Evolutionary conservation across 805 yeast genomes (phyloP).

Genomic region (Suhomyces kilbournensis): DNA sequence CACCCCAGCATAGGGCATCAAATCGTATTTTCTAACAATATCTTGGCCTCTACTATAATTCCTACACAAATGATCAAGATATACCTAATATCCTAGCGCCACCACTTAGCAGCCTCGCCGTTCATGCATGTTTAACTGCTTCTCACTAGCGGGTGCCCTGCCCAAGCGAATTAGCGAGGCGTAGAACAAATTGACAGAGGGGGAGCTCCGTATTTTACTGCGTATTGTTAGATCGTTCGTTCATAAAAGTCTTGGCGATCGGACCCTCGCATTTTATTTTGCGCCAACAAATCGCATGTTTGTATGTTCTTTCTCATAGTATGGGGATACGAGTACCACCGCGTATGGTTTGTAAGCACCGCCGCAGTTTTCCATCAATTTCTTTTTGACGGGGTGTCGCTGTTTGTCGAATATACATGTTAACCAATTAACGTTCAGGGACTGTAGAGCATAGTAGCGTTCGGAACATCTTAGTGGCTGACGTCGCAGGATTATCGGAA

Average conservation of each 20-base stretch:
- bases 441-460: not conserved
- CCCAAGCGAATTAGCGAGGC: conserved; percentile 1
- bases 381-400: not conserved
- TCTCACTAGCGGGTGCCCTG: not conserved
- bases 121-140: not conserved
- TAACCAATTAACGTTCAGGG: not conserved
- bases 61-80: not conserved
- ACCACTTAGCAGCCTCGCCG: conserved; percentile 1
- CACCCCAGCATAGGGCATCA: not conserved
- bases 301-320: not conserved
- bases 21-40: not conserved
- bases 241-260: conserved; percentile 3
- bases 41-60: not conserved
- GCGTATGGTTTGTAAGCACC: not conserved
- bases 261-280: not conserved
- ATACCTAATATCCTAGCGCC: not conserved
- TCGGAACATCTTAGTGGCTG: not conserved
- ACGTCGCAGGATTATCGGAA: not conserved
- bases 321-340: not conserved
- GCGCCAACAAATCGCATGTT: not conserved
- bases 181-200: not conserved
- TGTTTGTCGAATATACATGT: not conserved
- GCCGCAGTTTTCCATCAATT: not conserved
- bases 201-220: not conserved
- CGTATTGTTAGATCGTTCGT: conserved; percentile 4